Conservation (phyloP, 148 eudicot genomes). For the Diospyros kaki region DNA sequence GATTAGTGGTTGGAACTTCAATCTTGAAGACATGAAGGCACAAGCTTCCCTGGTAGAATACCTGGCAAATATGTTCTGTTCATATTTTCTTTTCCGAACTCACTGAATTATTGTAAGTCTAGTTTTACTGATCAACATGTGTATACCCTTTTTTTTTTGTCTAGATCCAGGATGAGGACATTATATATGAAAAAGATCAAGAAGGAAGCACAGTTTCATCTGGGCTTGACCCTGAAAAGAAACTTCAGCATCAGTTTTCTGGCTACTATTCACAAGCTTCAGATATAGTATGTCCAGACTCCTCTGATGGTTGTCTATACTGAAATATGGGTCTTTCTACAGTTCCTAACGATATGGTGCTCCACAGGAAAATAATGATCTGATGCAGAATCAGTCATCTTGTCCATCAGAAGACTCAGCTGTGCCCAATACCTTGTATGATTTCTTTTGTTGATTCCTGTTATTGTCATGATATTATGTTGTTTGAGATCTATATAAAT, state of each 20-base stretch:
- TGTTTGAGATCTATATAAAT: neutral
- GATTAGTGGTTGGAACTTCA: slow-evolving; percentile 99
- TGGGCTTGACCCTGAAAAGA: slow-evolving; percentile 12
- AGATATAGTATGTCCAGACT: slow-evolving; percentile 27
- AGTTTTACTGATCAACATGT: neutral
- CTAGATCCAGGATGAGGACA: slow-evolving; percentile 80
- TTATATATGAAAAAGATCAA: slow-evolving; percentile 53
- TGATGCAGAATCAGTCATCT: slow-evolving; percentile 16
- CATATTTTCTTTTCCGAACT: slow-evolving; percentile 1
- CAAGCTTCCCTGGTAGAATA: slow-evolving; percentile 82
- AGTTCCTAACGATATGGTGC: slow-evolving; percentile 9
- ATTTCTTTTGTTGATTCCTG: neutral
- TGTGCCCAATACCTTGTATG: slow-evolving; percentile 35
- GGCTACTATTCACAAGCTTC: slow-evolving; percentile 29
- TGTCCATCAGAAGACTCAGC: slow-evolving; percentile 23
- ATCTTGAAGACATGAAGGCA: slow-evolving; percentile 78
- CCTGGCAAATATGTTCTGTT: slow-evolving; percentile 9
- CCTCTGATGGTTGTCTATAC: neutral
- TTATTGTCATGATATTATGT: neutral
- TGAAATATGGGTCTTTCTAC: neutral
- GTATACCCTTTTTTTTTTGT: neutral
- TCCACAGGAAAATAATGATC: slow-evolving; percentile 48
- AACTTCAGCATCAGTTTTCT: slow-evolving; percentile 36
- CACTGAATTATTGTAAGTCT: neutral
- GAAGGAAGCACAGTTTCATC: slow-evolving; percentile 15